Percentiles rank a stretch among this genome's conserved stretches.
Evolutionary conservation across 2,329 filamentous ascomycete species (phyloP).

Genomic region (Hymenoscyphus salicellus): DNA sequence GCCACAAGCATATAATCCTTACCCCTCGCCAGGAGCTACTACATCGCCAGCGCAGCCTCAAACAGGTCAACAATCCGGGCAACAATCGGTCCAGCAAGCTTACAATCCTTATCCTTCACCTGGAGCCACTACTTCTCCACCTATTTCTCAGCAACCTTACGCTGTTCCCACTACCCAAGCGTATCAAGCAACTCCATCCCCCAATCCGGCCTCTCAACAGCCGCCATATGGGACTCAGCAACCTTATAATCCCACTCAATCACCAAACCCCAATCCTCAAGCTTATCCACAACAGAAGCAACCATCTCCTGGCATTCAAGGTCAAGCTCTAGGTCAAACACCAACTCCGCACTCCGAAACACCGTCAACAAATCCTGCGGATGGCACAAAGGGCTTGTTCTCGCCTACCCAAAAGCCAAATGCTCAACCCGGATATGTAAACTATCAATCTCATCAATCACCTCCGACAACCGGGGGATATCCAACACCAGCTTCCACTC

Average conservation of each 20-base stretch:
- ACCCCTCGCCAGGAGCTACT: neutral
- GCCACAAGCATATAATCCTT: neutral
- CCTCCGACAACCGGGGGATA: neutral
- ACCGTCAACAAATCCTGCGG: neutral
- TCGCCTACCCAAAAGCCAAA: neutral
- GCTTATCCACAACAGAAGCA: neutral
- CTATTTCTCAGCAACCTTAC: neutral
- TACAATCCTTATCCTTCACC: neutral
- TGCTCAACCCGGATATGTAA: neutral
- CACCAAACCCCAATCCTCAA: neutral
- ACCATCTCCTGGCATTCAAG: neutral
- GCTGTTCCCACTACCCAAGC: neutral
- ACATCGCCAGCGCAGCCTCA: neutral
- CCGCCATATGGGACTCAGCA: neutral
- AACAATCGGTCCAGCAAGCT: neutral
- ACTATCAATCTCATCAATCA: neutral
- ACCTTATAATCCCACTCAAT: slow-evolving; percentile 6
- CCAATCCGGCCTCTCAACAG: neutral
- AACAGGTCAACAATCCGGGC: neutral
- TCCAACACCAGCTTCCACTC: neutral
- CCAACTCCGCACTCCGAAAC: neutral
- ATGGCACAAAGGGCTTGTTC: neutral
- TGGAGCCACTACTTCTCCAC: neutral
- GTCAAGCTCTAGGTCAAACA: neutral
- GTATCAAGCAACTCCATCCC: slow-evolving; percentile 3